Percentiles rank a stretch among this genome's conserved stretches.
These are phyloP conservation scores for Coniella lustricola DNA, from an alignment of 2,329 filamentous ascomycete species.

Conservation along the genomic window DNA sequence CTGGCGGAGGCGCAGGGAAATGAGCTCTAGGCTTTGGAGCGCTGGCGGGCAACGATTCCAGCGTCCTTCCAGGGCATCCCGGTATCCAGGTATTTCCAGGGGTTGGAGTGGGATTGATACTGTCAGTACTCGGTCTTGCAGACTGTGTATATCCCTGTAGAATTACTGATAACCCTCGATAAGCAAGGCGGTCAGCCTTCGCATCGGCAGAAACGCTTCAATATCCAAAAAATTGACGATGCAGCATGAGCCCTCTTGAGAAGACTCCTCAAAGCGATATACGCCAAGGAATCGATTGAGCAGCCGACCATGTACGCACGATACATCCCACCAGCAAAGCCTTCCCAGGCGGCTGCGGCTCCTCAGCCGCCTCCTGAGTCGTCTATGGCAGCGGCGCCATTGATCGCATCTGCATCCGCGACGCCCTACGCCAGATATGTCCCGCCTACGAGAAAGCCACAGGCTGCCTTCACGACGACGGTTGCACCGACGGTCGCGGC, in stretches of 20 bases:
- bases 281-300: no score
- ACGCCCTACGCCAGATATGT: constrained; percentile 15
- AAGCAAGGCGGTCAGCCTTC: constrained; percentile 27
- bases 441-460: constrained; percentile 7
- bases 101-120: no score
- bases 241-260: no score
- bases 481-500: neutral
- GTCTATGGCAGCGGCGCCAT: constrained; percentile 15
- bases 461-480: neutral
- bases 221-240: no score
- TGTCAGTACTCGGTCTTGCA: no score
- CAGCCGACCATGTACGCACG: constrained; percentile 25
- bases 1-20: neutral
- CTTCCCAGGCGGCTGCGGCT: constrained; percentile 23
- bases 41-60: no score
- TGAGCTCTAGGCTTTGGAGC: neutral
- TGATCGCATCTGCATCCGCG: constrained; percentile 19
- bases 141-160: no score
- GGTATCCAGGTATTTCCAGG: no score
- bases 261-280: neutral
- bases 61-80: no score
- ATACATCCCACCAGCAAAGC: constrained; percentile 31
- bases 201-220: neutral
- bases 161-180: constrained; percentile 11
- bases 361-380: constrained; percentile 7